Evolutionary conservation across 805 yeast genomes (phyloP), one percentile per base, ranked within the genome.

Genomic region (Komagataella pseudopastoris): DNA sequence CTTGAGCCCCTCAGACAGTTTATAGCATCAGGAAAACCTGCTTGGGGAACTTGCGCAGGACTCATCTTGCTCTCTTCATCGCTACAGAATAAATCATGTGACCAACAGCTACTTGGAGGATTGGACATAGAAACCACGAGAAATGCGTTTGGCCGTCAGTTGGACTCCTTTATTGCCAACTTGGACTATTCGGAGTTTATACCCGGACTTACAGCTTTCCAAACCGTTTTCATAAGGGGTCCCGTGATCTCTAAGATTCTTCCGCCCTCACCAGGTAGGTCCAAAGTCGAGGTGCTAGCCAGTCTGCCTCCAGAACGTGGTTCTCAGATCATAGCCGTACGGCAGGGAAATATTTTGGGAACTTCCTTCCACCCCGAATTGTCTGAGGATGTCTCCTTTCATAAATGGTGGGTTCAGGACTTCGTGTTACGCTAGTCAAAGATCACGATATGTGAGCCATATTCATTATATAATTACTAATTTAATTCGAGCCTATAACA

Each of bases 31-130:
- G 66, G 67, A 18, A 76, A 75, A 54, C 81, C 86, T 1, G 75
- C 80, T 10, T 86, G 95, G 95, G 95, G 95, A 0, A 86, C 95
- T 1, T 86, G 95, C 64, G 95, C 95, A 2, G 95, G 95, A 2
- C 67, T 86, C 57, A 85, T 86, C 50, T 72, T 85, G 56, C 67
- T 86, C 22, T 75, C 89, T 6, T 69, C 74, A 51, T 70, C 72
- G 48, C 68, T 82, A 44, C 66, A 71, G 14, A 74, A 78, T 58
- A 83, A 80, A 18, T 72, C 72, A 49, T 71, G 69, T 1, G 73
- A 76, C 20, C 84, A 85, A 55, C 67, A 75, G 52, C 62, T 80
- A 2, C 66, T 86, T 46, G 85, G 88, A 1, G 86, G 84, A 1
- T 64, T 86, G 59, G 77, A 80, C 56, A 78, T 85, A 4, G 69